Evolutionary conservation across 2,329 filamentous ascomycete species (phyloP), one percentile per base, ranked within the genome.

Genomic region (Colletotrichum gloeosporioides): DNA sequence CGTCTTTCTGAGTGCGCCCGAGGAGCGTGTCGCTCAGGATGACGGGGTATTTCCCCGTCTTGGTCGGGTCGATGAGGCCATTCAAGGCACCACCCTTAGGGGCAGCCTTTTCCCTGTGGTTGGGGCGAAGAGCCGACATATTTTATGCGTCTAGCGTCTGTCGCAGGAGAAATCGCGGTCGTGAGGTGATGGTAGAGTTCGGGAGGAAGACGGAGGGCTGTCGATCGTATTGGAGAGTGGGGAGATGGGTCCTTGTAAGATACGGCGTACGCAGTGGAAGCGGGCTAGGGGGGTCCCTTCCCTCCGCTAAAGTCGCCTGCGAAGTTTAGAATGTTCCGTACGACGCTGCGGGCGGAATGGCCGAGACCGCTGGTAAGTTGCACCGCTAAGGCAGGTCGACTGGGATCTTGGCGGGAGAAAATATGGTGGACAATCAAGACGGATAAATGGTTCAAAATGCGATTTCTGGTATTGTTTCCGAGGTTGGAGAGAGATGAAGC

Each of bases 1-100:
- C 85, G 77, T 92, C 90, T 78, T 90, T 91, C 36, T 89, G 85
- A 2, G 89, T 83, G 77, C 89, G 90, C 57, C 90, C 89, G 44
- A 92, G 84, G 36, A 93, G 85, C 32, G 89, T 89, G 79, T 93
- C 92, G 82, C 92, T 92, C 61, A 93, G 86, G 63, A 93, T 88
- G 72, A 93, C 89, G 66, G 91, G 92, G 80, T 93, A 93, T 80
- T 91, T 91, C 74, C 88, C 91, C 75, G 87, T 86, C 83, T 91
- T 89, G 71, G 91, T 92, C 77, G 91, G 90, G 83, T 93, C 91
- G 75, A 93, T 88, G 71, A 89, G 81, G 79, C 82, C 85, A 82
- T 83, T 70, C 27, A 15, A 44, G 39, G 61, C 71, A 31, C 71
- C 76, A 29, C 34, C 65, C 55, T 74, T 77, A 39, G 72, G 72